A percentile compares a stretch with the other conserved stretches of the same genome.
Conservation (phyloP, 2,329 filamentous ascomycete genomes). For the Sordariomycetes sp. region DNA sequence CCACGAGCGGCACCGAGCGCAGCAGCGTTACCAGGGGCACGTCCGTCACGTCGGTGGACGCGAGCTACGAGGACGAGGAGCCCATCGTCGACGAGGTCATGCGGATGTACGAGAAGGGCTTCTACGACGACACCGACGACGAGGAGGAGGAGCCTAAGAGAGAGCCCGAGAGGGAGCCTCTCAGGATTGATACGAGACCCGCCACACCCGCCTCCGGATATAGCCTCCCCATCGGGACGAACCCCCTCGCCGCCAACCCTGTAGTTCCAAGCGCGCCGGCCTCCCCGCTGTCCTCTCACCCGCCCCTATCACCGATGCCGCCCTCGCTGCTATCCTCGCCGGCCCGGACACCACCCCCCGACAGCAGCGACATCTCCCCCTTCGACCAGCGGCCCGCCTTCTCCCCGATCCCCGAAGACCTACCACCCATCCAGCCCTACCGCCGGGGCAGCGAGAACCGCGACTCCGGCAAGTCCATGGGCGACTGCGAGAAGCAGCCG, state of each 20-base stretch:
- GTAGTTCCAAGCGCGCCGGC: not conserved
- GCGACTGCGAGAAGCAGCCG: conserved; percentile 17
- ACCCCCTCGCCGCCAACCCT: not conserved
- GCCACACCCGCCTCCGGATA: conserved; percentile 25
- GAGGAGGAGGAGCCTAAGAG: conserved; percentile 8
- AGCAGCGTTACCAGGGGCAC: conserved; percentile 76
- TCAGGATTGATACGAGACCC: conserved; percentile 12
- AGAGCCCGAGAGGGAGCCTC: conserved; percentile 11
- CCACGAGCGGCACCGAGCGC: conserved; percentile 56
- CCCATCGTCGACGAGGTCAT: conserved; percentile 59
- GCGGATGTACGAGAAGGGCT: conserved; percentile 57
- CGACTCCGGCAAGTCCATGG: conserved; percentile 40
- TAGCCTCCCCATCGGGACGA: not conserved
- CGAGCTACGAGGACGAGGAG: conserved; percentile 26
- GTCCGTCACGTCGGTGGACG: conserved; percentile 54
- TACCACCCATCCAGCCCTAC: not conserved
- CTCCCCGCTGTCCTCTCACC: not conserved
- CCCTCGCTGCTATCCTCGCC: conserved; percentile 11
- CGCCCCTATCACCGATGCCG: not conserved
- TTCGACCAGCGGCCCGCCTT: conserved; percentile 6
- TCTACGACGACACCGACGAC: conserved; percentile 31
- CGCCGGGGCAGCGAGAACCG: conserved; percentile 24
- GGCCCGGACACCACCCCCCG: not conserved
- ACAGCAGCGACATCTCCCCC: conserved; percentile 10
- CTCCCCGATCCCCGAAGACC: conserved; percentile 1